Conservation (phyloP, 192 early-diverging fungal species). For the Entophlyctis helioformis region DNA sequence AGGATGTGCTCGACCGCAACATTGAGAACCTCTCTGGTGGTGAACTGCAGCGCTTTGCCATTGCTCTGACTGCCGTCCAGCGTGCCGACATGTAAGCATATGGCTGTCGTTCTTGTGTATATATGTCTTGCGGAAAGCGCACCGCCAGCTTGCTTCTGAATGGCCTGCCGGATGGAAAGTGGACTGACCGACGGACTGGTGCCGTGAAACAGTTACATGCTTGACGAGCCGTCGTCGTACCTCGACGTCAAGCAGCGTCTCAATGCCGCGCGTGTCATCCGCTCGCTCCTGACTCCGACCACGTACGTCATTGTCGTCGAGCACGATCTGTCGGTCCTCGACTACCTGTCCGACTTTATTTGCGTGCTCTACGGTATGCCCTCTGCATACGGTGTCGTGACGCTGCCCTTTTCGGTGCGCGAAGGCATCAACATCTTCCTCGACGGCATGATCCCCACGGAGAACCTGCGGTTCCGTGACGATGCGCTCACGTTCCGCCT, state of each 20-base stretch:
- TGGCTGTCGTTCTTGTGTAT: background rate
- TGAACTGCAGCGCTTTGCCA: constrained; percentile 96
- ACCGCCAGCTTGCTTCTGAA: no score
- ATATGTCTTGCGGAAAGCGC: no score
- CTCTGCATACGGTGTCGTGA: constrained; percentile 93
- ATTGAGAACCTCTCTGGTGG: constrained; percentile 82
- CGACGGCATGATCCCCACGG: constrained; percentile 91
- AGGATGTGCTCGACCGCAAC: constrained; percentile 73
- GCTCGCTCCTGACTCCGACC: constrained; percentile 58
- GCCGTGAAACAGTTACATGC: constrained; percentile 89
- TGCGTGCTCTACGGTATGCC: constrained; percentile 98
- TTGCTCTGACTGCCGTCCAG: constrained; percentile 71
- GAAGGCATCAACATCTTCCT: constrained; percentile 98
- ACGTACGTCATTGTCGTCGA: constrained; percentile 91
- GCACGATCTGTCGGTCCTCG: constrained; percentile 96
- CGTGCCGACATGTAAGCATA: constrained; percentile 68
- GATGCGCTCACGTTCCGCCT: constrained; percentile 87
- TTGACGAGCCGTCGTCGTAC: constrained; percentile 96
- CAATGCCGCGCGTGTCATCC: constrained; percentile 88
- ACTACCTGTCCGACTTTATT: constrained; percentile 96
- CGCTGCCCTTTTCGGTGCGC: constrained; percentile 89
- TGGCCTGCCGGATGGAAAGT: no score
- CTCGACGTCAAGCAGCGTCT: constrained; percentile 98
- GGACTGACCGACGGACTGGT: no score
- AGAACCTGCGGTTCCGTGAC: constrained; percentile 98